phyloP scores from a whole-genome alignment of 2,329 filamentous ascomycete genomes.

The Diplodia mutila region DNA sequence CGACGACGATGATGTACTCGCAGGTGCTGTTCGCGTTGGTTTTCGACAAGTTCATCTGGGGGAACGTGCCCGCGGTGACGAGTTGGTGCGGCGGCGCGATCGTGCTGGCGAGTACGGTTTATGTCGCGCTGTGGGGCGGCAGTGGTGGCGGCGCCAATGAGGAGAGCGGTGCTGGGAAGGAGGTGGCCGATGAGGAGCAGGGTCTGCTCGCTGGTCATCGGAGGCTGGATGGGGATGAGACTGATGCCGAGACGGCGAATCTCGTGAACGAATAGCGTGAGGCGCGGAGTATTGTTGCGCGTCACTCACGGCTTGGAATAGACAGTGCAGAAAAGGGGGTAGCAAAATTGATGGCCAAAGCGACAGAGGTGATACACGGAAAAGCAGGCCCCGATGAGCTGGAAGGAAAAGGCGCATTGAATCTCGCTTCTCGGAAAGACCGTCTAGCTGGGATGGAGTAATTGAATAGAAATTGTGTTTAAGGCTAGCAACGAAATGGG shows the following conservation, averaged over 20 bases:
- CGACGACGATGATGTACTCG: constrained; percentile 67
- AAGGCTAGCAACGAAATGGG: not conserved
- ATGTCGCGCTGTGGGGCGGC: constrained; percentile 28
- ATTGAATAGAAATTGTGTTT: not conserved
- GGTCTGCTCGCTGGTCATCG: not conserved
- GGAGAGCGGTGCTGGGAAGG: not conserved
- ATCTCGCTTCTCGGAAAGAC: not conserved
- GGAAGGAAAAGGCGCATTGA: too few relatives aligned
- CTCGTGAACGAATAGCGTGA: constrained; percentile 12
- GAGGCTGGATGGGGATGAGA: not conserved
- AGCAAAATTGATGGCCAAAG: not conserved
- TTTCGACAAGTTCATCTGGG: constrained; percentile 63
- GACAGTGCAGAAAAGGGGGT: not conserved
- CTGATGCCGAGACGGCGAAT: not conserved
- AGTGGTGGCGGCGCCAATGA: not conserved
- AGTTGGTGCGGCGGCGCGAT: constrained; percentile 34
- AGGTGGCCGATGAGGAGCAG: constrained; percentile 1
- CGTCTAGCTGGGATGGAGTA: not conserved
- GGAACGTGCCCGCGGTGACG: constrained; percentile 35
- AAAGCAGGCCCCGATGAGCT: not conserved
- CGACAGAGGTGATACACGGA: not conserved
- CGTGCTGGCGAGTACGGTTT: constrained; percentile 36
- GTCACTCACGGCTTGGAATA: not conserved
- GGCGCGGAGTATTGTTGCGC: not conserved
- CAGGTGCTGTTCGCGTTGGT: constrained; percentile 68